Base-by-base conservation (phyloP, 805 yeast species). In the Candida oleophila region DNA sequence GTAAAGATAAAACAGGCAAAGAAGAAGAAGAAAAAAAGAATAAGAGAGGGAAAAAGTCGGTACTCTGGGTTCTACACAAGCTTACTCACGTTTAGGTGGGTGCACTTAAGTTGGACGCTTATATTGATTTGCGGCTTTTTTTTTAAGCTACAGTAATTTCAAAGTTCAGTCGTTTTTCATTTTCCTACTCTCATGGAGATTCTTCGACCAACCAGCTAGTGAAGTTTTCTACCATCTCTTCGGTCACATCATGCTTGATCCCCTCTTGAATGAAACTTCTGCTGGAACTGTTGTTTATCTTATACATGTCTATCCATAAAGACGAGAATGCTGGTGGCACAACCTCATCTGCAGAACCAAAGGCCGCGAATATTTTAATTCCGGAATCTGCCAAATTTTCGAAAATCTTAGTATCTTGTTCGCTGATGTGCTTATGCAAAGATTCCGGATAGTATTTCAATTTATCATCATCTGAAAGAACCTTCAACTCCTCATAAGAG, bases 311-410 rank as follows among this genome's bases (percentile, higher is more conserved):
- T 14, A 59, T 50, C 72, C 75, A 71, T 33, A 60, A 49, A 18
- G 49, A 50, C 9, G 69, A 53, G 25, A 69, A 61, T 28, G 51
- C 53, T 2, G 66, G 59, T 15, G 76, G 77, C 1, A 70, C 76
- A 42, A 68, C 50, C 3, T 56, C 59, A 44, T 72, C 77, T 8
- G 56, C 58, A 11, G 53, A 59, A 9, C 73, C 76, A 49, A 65
- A 70, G 18, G 64, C 43, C 1, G 75, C 75, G 54, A 65, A 71
- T 52, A 69, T 38, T 39, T 62, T 64, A 46, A 71, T 55, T 30
- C 56, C 52, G 16, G 49, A 37, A 54, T 59, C 59, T 4, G 72
- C 68, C 50, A 65, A 71, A 30, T 55, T 47, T 41, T 71, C 74
- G 40, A 66, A 63, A 16, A 71, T 64, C 3, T 46, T 50, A 2